Base-by-base conservation (phyloP, 2,329 filamentous ascomycete genomes). In the Ophiocordyceps camponoti-floridani region DNA sequence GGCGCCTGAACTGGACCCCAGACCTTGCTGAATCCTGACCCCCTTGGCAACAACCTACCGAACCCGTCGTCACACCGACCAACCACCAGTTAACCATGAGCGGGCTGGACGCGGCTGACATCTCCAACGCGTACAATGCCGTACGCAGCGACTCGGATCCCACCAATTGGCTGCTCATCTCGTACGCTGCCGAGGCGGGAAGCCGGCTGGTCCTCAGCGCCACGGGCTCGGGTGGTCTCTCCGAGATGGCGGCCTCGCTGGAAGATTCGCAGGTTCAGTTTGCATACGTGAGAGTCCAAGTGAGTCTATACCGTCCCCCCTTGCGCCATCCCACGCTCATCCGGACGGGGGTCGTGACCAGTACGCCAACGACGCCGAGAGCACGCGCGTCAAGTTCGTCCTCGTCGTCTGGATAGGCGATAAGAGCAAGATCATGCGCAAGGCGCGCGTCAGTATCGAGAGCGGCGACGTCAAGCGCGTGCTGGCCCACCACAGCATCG, bases 361-460 rank as follows among this genome's bases (percentile, higher is more conserved):
- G 64, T 76, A 83, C 59, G 77, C 77, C 56, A 83, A 82, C 63
- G 79, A 84, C 59, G 73, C 73, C 50, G 79, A 84, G 65, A 75
- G 69, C 61, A 77, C 66, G 56, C 67, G 79, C 35, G 73, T 81
- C 55, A 84, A 84, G 63, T 83, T 83, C 56, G 70, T 66, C 43
- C 67, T 84, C 43, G 62, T 82, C 30, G 69, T 81, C 50, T 84
- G 79, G 79, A 80, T 81, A 58, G 79, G 79, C 57, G 67, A 72
- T 58, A 58, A 62, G 47, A 78, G 77, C 2, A 75, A 74, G 61
- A 71, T 82, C 47, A 82, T 83, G 79, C 70, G 78, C 52, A 81
- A 80, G 60, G 79, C 78, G 10, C 70, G 78, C 51, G 78, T 81
- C 50, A 75, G 72, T 55, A 75, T 82, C 57, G 77, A 82, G 68